Percentiles rank a stretch among this genome's conserved stretches.
These are phyloP conservation scores for Colletotrichum shisoi DNA, from an alignment of 2,329 filamentous ascomycete genomes.

Conservation along the genomic window DNA sequence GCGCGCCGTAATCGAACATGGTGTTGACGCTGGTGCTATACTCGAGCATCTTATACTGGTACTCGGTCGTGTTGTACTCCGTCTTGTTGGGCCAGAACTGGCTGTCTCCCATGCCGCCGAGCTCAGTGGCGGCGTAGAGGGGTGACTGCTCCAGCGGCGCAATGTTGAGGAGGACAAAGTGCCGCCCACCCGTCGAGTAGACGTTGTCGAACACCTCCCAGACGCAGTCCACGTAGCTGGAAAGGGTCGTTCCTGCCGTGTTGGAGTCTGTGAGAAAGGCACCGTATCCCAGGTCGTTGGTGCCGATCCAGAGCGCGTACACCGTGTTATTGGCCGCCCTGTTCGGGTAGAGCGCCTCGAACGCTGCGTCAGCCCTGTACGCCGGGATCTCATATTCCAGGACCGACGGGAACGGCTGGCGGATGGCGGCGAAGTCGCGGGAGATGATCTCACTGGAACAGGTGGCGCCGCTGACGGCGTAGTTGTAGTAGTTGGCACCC, in stretches of 20 bases:
- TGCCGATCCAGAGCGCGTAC: slow-evolving; percentile 82
- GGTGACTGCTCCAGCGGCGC: slow-evolving; percentile 73
- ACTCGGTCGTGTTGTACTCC: slow-evolving; percentile 57
- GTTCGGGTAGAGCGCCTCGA: slow-evolving; percentile 54
- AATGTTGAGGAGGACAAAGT: slow-evolving; percentile 76
- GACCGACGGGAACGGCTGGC: slow-evolving; percentile 67
- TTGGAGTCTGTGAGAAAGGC: slow-evolving; percentile 74
- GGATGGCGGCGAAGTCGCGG: slow-evolving; percentile 60
- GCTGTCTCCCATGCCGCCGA: slow-evolving; percentile 53
- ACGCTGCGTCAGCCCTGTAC: slow-evolving; percentile 60
- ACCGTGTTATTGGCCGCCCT: slow-evolving; percentile 67
- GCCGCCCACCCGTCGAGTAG: slow-evolving; percentile 71
- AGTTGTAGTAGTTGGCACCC: slow-evolving; percentile 67
- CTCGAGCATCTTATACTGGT: slow-evolving; percentile 54
- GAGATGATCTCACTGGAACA: slow-evolving; percentile 74
- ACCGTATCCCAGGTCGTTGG: slow-evolving; percentile 75
- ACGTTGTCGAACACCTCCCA: slow-evolving; percentile 69
- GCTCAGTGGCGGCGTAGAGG: slow-evolving; percentile 64
- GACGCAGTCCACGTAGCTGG: slow-evolving; percentile 72
- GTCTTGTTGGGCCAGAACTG: slow-evolving; percentile 58
- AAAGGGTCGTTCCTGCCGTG: slow-evolving; percentile 64
- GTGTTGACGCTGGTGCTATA: slow-evolving; percentile 61
- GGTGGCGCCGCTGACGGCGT: slow-evolving; percentile 75
- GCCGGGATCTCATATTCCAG: slow-evolving; percentile 68
- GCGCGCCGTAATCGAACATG: slow-evolving; percentile 59